A percentile compares a stretch with the other conserved stretches of the same genome.
Evolutionary conservation across 495 filamentous ascomycete genomes (phyloP).

Genomic region (Apodospora peruviana): DNA sequence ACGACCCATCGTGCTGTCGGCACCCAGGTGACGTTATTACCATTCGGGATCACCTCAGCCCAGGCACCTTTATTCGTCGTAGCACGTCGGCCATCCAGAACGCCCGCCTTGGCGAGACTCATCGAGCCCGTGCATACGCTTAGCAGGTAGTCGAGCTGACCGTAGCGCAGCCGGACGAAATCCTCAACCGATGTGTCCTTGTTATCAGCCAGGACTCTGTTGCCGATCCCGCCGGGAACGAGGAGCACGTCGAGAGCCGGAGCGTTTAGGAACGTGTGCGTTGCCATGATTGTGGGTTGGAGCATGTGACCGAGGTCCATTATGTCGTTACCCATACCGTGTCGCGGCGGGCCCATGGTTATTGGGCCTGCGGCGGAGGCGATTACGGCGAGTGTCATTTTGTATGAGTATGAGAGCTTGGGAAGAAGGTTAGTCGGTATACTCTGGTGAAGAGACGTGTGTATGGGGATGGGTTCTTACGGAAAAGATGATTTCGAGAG

Average conservation of each 20-base stretch:
- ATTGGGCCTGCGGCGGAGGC: constrained; percentile 10
- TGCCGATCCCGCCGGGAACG: constrained; percentile 59
- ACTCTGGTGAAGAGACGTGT: constrained; percentile 21
- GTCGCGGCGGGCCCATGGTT: not conserved
- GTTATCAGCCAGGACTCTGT: constrained; percentile 18
- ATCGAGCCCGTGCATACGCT: constrained; percentile 57
- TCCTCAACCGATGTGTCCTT: constrained; percentile 32
- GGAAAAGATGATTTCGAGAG: constrained; percentile 42
- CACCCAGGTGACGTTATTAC: constrained; percentile 52
- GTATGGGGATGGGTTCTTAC: constrained; percentile 34
- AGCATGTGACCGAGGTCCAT: constrained; percentile 27
- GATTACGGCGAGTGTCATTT: constrained; percentile 17
- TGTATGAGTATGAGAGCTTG: constrained; percentile 10
- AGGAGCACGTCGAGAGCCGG: constrained; percentile 58
- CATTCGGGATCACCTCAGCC: constrained; percentile 33
- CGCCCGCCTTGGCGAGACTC: constrained; percentile 46
- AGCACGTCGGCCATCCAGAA: constrained; percentile 53
- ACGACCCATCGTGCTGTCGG: constrained; percentile 56
- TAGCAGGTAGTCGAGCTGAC: constrained; percentile 48
- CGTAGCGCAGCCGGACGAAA: constrained; percentile 41
- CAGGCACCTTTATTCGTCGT: constrained; percentile 51
- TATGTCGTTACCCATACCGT: constrained; percentile 2
- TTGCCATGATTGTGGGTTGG: constrained; percentile 48
- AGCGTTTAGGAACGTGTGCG: constrained; percentile 51
- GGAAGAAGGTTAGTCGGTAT: constrained; percentile 4